A percentile compares a stretch with the other conserved stretches of the same genome.
Conservation (phyloP, 345 rosid species). For the Kernera saxatilis region DNA sequence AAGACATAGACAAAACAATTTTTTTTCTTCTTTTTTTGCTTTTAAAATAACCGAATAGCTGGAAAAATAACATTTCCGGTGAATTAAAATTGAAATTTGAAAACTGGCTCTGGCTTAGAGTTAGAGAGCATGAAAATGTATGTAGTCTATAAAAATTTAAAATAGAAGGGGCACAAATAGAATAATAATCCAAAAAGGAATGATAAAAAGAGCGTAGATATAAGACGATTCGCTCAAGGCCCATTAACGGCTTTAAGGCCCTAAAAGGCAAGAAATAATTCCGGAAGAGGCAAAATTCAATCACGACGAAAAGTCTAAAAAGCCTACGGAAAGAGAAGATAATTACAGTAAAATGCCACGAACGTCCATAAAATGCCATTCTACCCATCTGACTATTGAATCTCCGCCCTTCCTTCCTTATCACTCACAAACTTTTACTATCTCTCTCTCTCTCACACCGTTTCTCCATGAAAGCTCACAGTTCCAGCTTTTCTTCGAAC, state of each 20-base stretch:
- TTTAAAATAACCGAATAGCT: not conserved
- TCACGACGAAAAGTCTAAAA: not conserved
- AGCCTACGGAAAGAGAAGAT: conserved; percentile 21
- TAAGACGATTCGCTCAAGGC: not conserved
- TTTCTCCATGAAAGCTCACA: conserved; percentile 19
- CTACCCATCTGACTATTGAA: conserved; percentile 56
- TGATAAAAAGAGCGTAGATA: not conserved
- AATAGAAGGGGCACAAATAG: not conserved
- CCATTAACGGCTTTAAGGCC: conserved; percentile 16
- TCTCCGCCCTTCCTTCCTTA: conserved; percentile 99
- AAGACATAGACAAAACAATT: not conserved
- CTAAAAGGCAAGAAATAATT: not conserved
- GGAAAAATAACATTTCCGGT: too few species aligned
- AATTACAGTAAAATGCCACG: conserved; percentile 34
- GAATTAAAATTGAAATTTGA: not conserved
- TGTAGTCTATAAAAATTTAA: not conserved
- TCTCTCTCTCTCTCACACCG: conserved; percentile 28
- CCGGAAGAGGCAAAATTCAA: not conserved
- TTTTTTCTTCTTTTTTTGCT: not conserved
- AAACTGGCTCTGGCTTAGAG: not conserved
- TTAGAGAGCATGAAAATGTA: not conserved
- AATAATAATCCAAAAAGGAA: not conserved
- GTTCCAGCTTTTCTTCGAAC: conserved; percentile 32
- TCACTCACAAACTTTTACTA: conserved; percentile 43
- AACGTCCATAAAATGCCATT: conserved; percentile 53